Conservation (phyloP, 2,329 filamentous ascomycete species). For the Sclerotinia trifoliorum region DNA sequence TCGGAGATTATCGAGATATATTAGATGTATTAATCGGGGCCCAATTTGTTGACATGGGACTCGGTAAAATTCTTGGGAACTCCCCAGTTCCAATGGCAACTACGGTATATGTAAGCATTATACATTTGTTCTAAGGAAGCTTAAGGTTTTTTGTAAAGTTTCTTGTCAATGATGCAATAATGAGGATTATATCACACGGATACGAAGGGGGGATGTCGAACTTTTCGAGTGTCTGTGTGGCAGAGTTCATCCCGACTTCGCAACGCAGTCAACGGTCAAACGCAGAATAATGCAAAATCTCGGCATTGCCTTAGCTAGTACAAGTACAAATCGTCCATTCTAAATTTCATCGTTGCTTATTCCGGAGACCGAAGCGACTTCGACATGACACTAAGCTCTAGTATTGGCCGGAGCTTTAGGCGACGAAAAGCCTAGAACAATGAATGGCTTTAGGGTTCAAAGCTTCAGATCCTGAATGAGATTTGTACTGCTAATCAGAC, state of each 20-base stretch:
- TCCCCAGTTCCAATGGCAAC: neutral
- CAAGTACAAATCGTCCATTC: neutral
- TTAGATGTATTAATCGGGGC: neutral
- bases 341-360: no score
- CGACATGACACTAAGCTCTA: no score
- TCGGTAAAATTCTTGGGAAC: neutral
- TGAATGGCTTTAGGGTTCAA: no score
- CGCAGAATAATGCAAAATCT: neutral
- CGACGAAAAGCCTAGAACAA: no score
- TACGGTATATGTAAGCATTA: neutral
- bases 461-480: no score
- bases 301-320: neutral
- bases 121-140: neutral
- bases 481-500: no score
- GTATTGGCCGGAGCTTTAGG: no score
- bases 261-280: neutral
- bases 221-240: neutral
- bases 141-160: no score
- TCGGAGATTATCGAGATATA: conserved; percentile 6
- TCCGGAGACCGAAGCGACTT: no score
- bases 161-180: neutral
- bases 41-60: neutral
- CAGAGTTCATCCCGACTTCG: neutral
- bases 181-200: neutral
- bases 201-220: neutral